Base-by-base conservation (phyloP, 2,329 filamentous ascomycete species). In the Dothidotthia symphoricarpi region DNA sequence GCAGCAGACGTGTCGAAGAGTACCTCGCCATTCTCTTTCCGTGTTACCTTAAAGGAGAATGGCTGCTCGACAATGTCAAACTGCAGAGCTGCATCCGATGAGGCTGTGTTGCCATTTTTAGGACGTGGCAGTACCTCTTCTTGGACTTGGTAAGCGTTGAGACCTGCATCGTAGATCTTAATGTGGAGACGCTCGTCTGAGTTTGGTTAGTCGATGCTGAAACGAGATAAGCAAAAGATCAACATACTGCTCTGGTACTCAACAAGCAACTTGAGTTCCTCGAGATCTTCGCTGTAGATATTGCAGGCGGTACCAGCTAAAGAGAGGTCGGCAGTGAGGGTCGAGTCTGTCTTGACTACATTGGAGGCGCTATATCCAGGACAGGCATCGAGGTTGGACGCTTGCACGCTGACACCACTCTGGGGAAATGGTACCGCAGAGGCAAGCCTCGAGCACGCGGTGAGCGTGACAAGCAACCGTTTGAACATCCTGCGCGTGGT, bases 111-210 rank as follows among this genome's bases (percentile, higher is more conserved):
- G 14, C 63, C 55, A 11, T 69, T 69, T 10, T 53, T 51, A 0
- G 83, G 83, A 1, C 84, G 78, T 3, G 82, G 75, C 15, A 90
- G 70, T 16, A 88, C 78, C 3, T 76, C 76, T 24, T 83, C 80
- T 10, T 86, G 85, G 1, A 91, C 78, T 60, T 90, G 85, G 55
- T 86, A 91, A 31, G 85, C 83, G 17, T 80, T 74, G 46, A 83
- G 75, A n/a, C 71, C 77, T 5, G 76, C 74, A 63, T 91, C 86
- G 47, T 83, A 80, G 39, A 89, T 86, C 54, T 85, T 77, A 57
- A 89, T 81, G 57, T 88, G 85, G 3, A 89, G 75, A n/a, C 85
- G 81, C 15, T 76, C 72, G 29, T 80, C 82, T 83, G 25, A 22
- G 17, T 4, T 11, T 31, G 33, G 11, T 65, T 29, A 57, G 41